These are phyloP conservation scores for Rauvolfia tetraphylla DNA, from an alignment of 257 asterid species.

Conservation along the genomic window DNA sequence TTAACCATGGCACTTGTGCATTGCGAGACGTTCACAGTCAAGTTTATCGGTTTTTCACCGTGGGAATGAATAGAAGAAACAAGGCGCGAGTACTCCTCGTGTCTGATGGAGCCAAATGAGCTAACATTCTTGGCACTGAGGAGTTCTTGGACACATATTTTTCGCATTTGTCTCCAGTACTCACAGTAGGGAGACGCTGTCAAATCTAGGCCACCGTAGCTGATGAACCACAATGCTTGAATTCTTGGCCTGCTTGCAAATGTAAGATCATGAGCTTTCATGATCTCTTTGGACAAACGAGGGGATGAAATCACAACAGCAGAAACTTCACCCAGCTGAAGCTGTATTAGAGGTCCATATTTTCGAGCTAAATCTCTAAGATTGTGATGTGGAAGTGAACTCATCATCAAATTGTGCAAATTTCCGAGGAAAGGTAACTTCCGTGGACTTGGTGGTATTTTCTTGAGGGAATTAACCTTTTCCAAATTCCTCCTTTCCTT, in stretches of 20 bases:
- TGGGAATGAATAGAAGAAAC: not conserved
- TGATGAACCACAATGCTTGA: not conserved
- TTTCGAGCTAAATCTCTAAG: slow-evolving; percentile 16
- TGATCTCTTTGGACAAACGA: slow-evolving; percentile 1
- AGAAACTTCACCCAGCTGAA: slow-evolving; percentile 23
- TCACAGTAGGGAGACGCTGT: not conserved
- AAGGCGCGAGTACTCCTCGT: not conserved
- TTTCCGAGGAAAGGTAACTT: slow-evolving; percentile 25
- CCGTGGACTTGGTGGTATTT: slow-evolving; percentile 18
- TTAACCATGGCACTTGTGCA: not conserved
- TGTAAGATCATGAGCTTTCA: slow-evolving; percentile 23
- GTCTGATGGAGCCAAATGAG: not conserved
- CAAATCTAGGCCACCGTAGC: slow-evolving; percentile 12
- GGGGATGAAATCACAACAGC: slow-evolving; percentile 12
- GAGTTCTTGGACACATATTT: slow-evolving; percentile 22
- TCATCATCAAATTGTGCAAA: slow-evolving; percentile 12
- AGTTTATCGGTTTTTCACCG: not conserved
- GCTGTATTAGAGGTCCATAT: slow-evolving; percentile 27
- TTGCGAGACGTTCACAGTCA: not conserved
- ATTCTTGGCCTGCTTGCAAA: slow-evolving; percentile 22
- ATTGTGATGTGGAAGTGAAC: slow-evolving; percentile 19
- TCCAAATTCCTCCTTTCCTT: no score
- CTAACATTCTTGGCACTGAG: not conserved
- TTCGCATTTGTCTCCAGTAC: slow-evolving; percentile 23
- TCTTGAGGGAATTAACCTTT: not conserved